Conservation (phyloP, 2,329 filamentous ascomycete genomes). For the Paraphoma chrysanthemicola region DNA sequence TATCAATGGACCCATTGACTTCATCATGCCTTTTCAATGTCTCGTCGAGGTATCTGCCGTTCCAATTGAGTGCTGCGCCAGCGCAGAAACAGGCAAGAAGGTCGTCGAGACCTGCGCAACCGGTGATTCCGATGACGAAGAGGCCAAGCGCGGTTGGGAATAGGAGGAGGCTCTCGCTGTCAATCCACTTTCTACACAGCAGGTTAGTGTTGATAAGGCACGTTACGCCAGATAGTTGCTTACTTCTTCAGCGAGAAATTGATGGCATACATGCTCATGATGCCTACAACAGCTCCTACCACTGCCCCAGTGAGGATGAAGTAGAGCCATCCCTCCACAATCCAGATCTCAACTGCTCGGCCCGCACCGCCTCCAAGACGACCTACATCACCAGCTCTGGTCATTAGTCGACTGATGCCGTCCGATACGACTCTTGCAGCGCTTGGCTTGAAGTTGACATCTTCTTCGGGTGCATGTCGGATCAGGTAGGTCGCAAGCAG, state of each 20-base stretch:
- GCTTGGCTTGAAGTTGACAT: conserved; percentile 29
- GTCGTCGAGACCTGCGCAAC: conserved; percentile 63
- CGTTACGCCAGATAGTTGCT: background rate
- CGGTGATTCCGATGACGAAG: conserved; percentile 65
- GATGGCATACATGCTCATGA: conserved; percentile 55
- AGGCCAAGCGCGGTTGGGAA: conserved; percentile 57
- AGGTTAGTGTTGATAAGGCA: background rate
- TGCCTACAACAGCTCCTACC: conserved; percentile 62
- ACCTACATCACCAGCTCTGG: conserved; percentile 44
- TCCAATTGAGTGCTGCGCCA: conserved; percentile 67
- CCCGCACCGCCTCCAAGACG: conserved; percentile 60
- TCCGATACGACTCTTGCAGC: no score
- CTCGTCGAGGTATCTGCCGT: conserved; percentile 65
- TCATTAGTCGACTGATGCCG: conserved; percentile 11
- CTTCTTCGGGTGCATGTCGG: conserved; percentile 56
- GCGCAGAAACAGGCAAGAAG: conserved; percentile 68
- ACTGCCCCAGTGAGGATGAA: conserved; percentile 61
- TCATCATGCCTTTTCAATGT: conserved; percentile 65
- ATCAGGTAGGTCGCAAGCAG: conserved; percentile 64
- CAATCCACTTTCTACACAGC: conserved; percentile 54
- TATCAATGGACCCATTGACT: conserved; percentile 65
- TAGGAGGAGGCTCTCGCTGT: conserved; percentile 61
- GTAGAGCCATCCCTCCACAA: conserved; percentile 67
- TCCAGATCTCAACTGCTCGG: conserved; percentile 63
- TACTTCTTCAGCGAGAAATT: conserved; percentile 47